A percentile compares a stretch with the other conserved stretches of the same genome.
Evolutionary conservation across 164 flowering plant species (phyloP).

Genomic region (Vitis vinifera): ASM3070453v1 NC_081821.1:7026501-7027000

Average conservation of each 20-base stretch:
- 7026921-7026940: constrained; percentile 33
- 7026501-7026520: constrained; percentile 22
- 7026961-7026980: constrained; percentile 21
- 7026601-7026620: constrained; percentile 11
- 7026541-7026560: constrained; percentile 27
- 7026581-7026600: constrained; percentile 34
- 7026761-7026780: constrained; percentile 25
- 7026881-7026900: constrained; percentile 19
- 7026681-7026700: constrained; percentile 19
- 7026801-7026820: constrained; percentile 13
- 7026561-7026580: constrained; percentile 17
- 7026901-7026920: constrained; percentile 17
- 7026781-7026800: constrained; percentile 26
- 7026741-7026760: constrained; percentile 33
- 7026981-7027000: constrained; percentile 21
- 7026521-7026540: constrained; percentile 7
- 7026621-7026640: constrained; percentile 24
- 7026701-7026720: constrained; percentile 15
- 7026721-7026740: constrained; percentile 13
- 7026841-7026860: constrained; percentile 31
- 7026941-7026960: constrained; percentile 31
- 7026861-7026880: constrained; percentile 10
- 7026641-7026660: constrained; percentile 27
- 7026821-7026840: constrained; percentile 28
- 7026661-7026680: constrained; percentile 14